Evolutionary conservation across 306 rosid species (phyloP).

Genomic region (Alnus glutinosa): DNA sequence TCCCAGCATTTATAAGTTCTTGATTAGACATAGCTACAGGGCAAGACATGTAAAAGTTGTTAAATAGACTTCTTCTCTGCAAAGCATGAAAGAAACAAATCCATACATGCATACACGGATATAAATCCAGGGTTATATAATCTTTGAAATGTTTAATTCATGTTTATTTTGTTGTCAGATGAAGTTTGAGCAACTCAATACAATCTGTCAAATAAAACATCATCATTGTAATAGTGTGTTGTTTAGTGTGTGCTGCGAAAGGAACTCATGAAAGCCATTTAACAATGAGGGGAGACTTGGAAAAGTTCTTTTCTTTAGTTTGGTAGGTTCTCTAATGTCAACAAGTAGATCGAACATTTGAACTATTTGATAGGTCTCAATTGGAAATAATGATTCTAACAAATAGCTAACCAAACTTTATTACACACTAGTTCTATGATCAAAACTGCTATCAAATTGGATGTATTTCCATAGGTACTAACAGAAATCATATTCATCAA

Average conservation of each 20-base stretch:
- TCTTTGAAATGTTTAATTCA: neutral
- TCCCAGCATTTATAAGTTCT: slow-evolving; percentile 83
- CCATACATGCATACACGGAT: neutral
- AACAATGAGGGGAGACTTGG: neutral
- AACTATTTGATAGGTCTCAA: no score
- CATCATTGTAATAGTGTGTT: neutral
- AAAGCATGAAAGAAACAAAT: slow-evolving; percentile 14
- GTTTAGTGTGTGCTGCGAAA: neutral
- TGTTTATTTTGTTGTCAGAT: neutral
- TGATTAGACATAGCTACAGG: slow-evolving; percentile 91
- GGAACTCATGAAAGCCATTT: neutral
- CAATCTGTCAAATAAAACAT: neutral
- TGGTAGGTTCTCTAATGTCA: neutral
- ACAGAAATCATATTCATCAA: neutral
- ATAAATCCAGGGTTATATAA: neutral
- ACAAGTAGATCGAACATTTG: no score
- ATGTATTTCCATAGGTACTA: neutral
- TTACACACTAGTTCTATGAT: neutral
- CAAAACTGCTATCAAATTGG: neutral
- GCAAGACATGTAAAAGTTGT: slow-evolving; percentile 32
- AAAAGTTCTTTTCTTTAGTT: neutral
- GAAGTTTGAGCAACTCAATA: neutral
- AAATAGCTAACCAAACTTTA: neutral
- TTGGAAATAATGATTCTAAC: neutral
- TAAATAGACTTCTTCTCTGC: slow-evolving; percentile 17